phyloP scores from a whole-genome alignment of 192 early-diverging fungal genomes.

The Gamsiella multidivaricata region DNA sequence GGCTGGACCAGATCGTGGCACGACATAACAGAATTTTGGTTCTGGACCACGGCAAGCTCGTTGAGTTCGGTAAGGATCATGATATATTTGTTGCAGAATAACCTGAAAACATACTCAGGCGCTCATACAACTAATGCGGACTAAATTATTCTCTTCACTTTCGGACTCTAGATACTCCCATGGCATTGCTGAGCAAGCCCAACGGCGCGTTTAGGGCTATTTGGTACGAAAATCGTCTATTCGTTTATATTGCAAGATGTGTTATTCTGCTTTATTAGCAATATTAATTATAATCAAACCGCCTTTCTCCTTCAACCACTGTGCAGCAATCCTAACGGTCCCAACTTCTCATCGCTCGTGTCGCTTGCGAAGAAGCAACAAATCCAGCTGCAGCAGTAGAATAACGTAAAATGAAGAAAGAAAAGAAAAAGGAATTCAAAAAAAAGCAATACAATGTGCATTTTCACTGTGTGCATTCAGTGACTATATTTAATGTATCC shows the following conservation, averaged over 20 bases:
- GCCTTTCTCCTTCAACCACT: no score
- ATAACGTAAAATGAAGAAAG: background rate
- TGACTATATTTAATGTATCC: background rate
- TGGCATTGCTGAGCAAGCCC: slow-evolving; percentile 33
- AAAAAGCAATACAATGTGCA: no score
- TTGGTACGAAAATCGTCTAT: no score
- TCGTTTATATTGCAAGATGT: background rate
- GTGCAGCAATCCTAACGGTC: slow-evolving; percentile 29
- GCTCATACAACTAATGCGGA: no score
- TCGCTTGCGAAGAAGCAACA: slow-evolving; percentile 45
- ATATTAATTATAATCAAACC: background rate
- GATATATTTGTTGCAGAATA: slow-evolving; percentile 12
- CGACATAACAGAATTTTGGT: slow-evolving; percentile 78
- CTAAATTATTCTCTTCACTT: no score
- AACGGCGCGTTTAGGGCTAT: slow-evolving; percentile 31
- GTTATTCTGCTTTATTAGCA: background rate
- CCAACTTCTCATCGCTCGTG: slow-evolving; percentile 37
- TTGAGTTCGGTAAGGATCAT: slow-evolving; percentile 68
- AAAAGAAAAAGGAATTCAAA: background rate
- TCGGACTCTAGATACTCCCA: slow-evolving; percentile 51
- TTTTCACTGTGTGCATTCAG: no score
- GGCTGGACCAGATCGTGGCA: slow-evolving; percentile 73
- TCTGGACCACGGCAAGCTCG: slow-evolving; percentile 76
- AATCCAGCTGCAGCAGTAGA: slow-evolving; percentile 7
- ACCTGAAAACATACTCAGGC: no score